Conservation (phyloP, 139 green algal species). For the Tetradesmus lagerheimii region DNA sequence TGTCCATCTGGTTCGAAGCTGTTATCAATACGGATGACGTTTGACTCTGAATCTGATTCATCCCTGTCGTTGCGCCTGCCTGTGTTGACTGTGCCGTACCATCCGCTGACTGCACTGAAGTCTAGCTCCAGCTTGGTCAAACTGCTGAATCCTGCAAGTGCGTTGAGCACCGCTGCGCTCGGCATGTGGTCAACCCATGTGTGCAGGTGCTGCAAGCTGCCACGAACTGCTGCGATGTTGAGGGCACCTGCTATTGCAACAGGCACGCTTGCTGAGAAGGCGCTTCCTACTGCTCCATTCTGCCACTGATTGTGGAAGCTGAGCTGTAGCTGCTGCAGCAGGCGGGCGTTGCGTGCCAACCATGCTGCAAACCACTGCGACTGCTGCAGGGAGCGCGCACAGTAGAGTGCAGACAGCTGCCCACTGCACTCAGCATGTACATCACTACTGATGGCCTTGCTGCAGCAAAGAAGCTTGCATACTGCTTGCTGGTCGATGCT, state of each 20-base stretch:
- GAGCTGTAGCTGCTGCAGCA: background rate
- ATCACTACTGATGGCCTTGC: background rate
- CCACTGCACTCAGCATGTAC: background rate
- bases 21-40: no score
- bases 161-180: background rate
- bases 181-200: background rate
- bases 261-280: background rate
- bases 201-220: background rate
- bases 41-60: background rate
- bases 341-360: background rate
- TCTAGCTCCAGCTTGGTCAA: background rate
- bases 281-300: background rate
- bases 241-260: background rate
- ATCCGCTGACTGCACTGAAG: background rate
- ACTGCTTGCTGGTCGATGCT: background rate
- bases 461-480: background rate
- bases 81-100: background rate
- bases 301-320: background rate
- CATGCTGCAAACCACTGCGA: background rate
- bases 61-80: background rate
- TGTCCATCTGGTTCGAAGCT: background rate
- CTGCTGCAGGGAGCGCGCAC: background rate
- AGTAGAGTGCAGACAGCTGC: background rate
- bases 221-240: background rate
- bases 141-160: background rate